Percentiles rank a stretch among this genome's conserved stretches.
Evolutionary conservation across 768 basidiomycete genomes (phyloP).

Genomic region (Mrakia gelida): DNA sequence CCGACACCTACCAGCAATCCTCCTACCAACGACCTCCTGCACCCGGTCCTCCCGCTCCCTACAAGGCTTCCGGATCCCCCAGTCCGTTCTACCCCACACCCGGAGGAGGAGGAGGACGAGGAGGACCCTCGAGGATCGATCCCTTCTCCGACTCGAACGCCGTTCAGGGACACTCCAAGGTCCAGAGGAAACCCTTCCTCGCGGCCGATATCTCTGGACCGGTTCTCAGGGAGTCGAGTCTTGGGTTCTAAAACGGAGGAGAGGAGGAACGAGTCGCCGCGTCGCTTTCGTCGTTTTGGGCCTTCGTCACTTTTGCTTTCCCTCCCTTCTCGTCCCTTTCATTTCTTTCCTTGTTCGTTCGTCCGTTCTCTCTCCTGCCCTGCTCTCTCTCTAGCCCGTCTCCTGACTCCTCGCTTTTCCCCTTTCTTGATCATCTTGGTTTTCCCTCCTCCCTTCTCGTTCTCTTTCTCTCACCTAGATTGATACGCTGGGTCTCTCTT

Average conservation of each 20-base stretch:
- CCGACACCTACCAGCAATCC: neutral
- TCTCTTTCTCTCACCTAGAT: too few relatives aligned
- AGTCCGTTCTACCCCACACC: neutral
- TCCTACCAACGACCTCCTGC: neutral
- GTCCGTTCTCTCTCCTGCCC: too few relatives aligned
- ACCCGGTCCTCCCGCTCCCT: neutral
- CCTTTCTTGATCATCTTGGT: neutral
- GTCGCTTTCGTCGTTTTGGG: neutral
- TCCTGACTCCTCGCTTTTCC: too few relatives aligned
- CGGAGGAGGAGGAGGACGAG: neutral
- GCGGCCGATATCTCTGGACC: constrained; percentile 26
- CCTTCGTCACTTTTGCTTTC: neutral
- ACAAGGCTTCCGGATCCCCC: neutral
- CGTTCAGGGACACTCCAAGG: constrained; percentile 13
- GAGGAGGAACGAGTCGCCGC: neutral
- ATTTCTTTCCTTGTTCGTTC: neutral
- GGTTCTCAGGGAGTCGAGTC: constrained; percentile 18
- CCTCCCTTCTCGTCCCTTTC: neutral
- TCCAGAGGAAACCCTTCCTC: constrained; percentile 15
- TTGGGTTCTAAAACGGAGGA: constrained; percentile 4
- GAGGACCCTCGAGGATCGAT: neutral
- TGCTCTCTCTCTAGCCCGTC: neutral
- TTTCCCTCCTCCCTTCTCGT: too few relatives aligned
- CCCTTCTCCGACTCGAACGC: constrained; percentile 22
- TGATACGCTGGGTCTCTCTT: neutral